phyloP scores from a whole-genome alignment of 768 basidiomycete genomes.

The Lactarius quietus region DNA sequence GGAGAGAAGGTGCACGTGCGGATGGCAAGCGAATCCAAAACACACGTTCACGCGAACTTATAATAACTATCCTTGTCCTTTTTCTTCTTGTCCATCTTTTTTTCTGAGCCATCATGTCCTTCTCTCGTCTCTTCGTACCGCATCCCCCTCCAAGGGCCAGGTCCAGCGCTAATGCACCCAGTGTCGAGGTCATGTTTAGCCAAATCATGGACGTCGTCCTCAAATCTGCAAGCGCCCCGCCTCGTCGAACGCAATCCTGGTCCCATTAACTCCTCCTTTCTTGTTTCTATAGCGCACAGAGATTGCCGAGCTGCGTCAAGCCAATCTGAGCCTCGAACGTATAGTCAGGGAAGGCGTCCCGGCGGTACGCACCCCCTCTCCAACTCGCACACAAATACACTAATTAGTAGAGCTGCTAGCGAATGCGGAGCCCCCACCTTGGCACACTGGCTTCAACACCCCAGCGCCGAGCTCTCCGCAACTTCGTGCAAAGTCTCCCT shows the following conservation, averaged over 20 bases:
- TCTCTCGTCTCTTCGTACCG: background rate
- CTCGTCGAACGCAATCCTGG: background rate
- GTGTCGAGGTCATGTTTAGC: constrained; percentile 60
- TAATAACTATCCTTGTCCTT: constrained; percentile 8
- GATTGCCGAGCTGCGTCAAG: constrained; percentile 66
- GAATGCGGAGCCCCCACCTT: constrained; percentile 24
- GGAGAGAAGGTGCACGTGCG: background rate
- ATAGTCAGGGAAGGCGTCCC: constrained; percentile 59
- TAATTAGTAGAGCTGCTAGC: constrained; percentile 1
- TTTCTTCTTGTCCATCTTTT: constrained; percentile 13
- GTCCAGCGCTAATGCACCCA: constrained; percentile 25
- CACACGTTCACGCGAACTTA: constrained; percentile 15
- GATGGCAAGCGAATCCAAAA: no score
- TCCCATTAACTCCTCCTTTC: constrained; percentile 5
- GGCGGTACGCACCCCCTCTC: constrained; percentile 44
- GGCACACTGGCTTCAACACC: constrained; percentile 54
- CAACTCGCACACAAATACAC: background rate
- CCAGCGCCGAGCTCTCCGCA: constrained; percentile 73
- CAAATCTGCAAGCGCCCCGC: constrained; percentile 57
- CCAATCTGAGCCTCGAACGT: constrained; percentile 73
- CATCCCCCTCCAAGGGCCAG: background rate
- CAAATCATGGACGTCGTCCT: constrained; percentile 74
- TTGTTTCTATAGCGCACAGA: constrained; percentile 51
- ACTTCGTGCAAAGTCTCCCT: constrained; percentile 74
- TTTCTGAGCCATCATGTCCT: constrained; percentile 10